These are phyloP conservation scores for Rhazya stricta DNA, from an alignment of 257 asterid species.

Conservation along the genomic window DNA sequence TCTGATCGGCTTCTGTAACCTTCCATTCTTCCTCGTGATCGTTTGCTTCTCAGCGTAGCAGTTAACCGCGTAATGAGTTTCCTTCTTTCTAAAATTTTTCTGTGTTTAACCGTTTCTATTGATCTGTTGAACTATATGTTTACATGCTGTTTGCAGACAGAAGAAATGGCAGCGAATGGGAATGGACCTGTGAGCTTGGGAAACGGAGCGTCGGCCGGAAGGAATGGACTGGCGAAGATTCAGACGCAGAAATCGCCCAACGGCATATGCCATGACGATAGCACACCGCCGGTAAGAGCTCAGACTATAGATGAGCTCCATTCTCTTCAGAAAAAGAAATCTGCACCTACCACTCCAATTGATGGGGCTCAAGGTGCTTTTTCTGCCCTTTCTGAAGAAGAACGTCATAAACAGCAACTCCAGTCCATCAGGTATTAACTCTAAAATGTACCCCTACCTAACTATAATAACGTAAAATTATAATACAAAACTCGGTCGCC, in stretches of 20 bases:
- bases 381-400: slow-evolving; percentile 40
- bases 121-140: too few species aligned
- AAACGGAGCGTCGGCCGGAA: slow-evolving; percentile 32
- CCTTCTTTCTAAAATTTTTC: neutral
- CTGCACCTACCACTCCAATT: slow-evolving; percentile 72
- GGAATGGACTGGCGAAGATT: slow-evolving; percentile 54
- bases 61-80: neutral
- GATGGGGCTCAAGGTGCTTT: slow-evolving; percentile 40
- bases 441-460: too few species aligned
- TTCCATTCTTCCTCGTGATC: too few species aligned
- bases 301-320: slow-evolving; percentile 71
- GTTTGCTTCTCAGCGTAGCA: neutral
- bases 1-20: neutral
- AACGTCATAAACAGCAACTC: slow-evolving; percentile 66
- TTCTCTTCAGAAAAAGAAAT: slow-evolving; percentile 79
- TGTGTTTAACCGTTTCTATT: neutral
- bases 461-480: too few species aligned
- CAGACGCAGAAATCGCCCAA: slow-evolving; percentile 45
- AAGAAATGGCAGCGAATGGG: slow-evolving; percentile 40
- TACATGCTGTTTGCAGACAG: slow-evolving; percentile 17
- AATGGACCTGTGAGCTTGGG: slow-evolving; percentile 40
- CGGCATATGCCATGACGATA: slow-evolving; percentile 66
- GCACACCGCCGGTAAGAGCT: slow-evolving; percentile 62
- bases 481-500: too few species aligned
- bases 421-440: slow-evolving; percentile 64